A percentile compares a stretch with the other conserved stretches of the same genome.
Evolutionary conservation across 2,329 filamentous ascomycete species (phyloP).

Genomic region (Scorias spongiosa): DNA sequence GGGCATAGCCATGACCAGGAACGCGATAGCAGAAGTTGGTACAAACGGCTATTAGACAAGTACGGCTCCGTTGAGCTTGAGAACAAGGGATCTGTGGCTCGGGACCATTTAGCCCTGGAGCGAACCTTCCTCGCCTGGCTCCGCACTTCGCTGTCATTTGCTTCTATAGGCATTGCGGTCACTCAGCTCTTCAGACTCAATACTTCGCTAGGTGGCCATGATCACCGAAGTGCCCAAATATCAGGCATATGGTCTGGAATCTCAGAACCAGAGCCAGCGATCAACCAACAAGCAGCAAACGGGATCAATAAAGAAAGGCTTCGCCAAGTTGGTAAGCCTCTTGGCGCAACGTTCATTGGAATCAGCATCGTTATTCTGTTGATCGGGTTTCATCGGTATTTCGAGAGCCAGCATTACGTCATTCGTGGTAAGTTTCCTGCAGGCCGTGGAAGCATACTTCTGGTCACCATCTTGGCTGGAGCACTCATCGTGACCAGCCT

Average conservation of each 20-base stretch:
- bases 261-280: background rate
- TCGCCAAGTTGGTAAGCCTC: conserved; percentile 53
- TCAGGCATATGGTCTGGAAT: background rate
- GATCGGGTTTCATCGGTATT: conserved; percentile 65
- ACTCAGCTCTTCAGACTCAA: conserved; percentile 78
- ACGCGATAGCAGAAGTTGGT: conserved; percentile 30
- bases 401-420: conserved; percentile 65
- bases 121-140: conserved; percentile 78
- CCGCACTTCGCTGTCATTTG: conserved; percentile 66
- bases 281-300: background rate
- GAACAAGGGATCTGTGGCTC: conserved; percentile 71
- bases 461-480: conserved; percentile 50
- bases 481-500: conserved; percentile 43
- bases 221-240: background rate
- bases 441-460: conserved; percentile 56
- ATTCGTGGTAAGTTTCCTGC: conserved; percentile 68
- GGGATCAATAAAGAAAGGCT: conserved; percentile 23
- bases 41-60: conserved; percentile 39
- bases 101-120: conserved; percentile 70
- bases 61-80: conserved; percentile 60
- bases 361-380: conserved; percentile 58
- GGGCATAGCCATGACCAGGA: background rate
- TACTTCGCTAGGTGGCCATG: conserved; percentile 35
- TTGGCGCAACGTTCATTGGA: conserved; percentile 61
- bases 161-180: conserved; percentile 67